These are phyloP conservation scores for Candida ficus DNA, from an alignment of 805 yeast genomes.

Conservation along the genomic window DNA sequence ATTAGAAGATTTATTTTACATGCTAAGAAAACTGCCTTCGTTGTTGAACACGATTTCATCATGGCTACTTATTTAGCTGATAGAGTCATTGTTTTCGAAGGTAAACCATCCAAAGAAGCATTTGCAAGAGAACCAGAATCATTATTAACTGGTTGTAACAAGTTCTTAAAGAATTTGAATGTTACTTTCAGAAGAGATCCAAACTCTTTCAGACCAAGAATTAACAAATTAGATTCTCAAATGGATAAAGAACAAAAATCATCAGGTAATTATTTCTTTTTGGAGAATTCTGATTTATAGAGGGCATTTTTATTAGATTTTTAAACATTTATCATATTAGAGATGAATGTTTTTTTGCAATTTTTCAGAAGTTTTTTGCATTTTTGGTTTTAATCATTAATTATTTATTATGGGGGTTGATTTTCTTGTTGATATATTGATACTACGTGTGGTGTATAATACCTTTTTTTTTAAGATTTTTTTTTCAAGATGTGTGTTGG, in stretches of 20 bases:
- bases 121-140: constrained; percentile 87
- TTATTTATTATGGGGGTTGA: constrained; percentile 18
- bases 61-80: constrained; percentile 99
- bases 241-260: constrained; percentile 98
- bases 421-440: constrained; percentile 14
- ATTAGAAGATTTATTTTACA: constrained; percentile 95
- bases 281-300: constrained; percentile 59
- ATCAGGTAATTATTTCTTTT: constrained; percentile 91
- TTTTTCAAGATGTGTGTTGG: neutral
- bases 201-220: constrained; percentile 96
- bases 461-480: neutral
- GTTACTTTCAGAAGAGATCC: constrained; percentile 99
- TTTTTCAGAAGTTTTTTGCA: constrained; percentile 1
- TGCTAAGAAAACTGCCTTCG: constrained; percentile 96
- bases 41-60: constrained; percentile 99
- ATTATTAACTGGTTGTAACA: constrained; percentile 93
- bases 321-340: neutral
- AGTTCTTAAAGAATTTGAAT: constrained; percentile 92
- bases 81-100: constrained; percentile 97
- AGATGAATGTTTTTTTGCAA: neutral
- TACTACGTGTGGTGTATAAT: neutral
- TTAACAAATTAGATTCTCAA: constrained; percentile 95
- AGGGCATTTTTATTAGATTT: constrained; percentile 7
- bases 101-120: constrained; percentile 83
- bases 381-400: constrained; percentile 12